Base-by-base conservation (phyloP, 2,329 filamentous ascomycete genomes). In the Cryoendolithus antarcticus region DNA sequence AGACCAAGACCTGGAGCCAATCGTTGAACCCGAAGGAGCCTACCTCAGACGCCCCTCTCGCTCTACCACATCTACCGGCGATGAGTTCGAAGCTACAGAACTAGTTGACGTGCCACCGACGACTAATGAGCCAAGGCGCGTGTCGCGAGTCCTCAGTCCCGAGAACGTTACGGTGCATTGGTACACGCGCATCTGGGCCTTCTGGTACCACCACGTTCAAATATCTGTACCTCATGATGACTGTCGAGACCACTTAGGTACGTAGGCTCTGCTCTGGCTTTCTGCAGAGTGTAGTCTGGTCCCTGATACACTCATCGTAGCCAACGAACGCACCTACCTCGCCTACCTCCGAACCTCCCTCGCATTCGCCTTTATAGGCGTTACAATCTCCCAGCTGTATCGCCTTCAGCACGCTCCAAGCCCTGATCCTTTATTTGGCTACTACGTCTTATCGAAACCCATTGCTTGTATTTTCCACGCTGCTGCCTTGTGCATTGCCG, bases 301-400 rank as follows among this genome's bases (percentile, higher is more conserved):
- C 30, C 33, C 27, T 39, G 30, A n/a, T 32, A 12, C 29, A 35
- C 30, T 21, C 10, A 30, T 37, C 30, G 39, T 50, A 85, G 81
- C 82, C 30, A 71, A 85, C 39, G 80, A 86, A 59, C 68, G 81
- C 41, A 86, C 81, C 11, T 86, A 80, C 53, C 71, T 86, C 11
- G 78, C 71, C 24, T 86, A 85, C 56, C 67, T 85, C 24, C 73
- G 81, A 12, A 86, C 80, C 2, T 82, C 78, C 0, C 60, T 82
- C 30, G 68, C 72, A n/a, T 65, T 85, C 30, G 76, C 79, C 9
- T 78, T 83, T 61, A 62, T 77, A 12, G 79, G 80, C 11, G 72
- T 80, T 2, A 50, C 75, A 3, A 69, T 80, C 21, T 75, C 79
- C 0, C 81, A 86, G 52, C 69, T 86, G 6, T 83, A 82, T 49